These are phyloP conservation scores for Physcia stellaris DNA, from an alignment of 495 filamentous ascomycete genomes.

Conservation along the genomic window DNA sequence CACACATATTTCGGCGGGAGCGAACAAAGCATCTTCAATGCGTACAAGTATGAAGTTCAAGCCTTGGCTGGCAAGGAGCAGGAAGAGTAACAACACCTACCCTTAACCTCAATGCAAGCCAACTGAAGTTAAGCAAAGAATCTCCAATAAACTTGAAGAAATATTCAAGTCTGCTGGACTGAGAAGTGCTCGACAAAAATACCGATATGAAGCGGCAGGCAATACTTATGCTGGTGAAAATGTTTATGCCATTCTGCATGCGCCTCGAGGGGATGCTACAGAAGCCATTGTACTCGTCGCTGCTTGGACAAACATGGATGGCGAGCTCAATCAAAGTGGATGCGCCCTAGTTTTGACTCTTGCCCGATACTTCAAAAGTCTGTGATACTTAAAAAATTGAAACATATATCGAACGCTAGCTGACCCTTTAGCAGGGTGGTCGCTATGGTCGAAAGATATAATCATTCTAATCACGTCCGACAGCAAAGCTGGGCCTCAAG, in stretches of 20 bases:
- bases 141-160: slow-evolving; percentile 54
- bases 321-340: slow-evolving; percentile 70
- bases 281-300: slow-evolving; percentile 90
- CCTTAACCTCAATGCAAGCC: no score
- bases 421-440: slow-evolving; percentile 53
- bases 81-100: slow-evolving; percentile 33
- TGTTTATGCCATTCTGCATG: slow-evolving; percentile 87
- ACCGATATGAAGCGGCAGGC: slow-evolving; percentile 62
- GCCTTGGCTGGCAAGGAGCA: slow-evolving; percentile 40
- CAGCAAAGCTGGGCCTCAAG: slow-evolving; percentile 80
- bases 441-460: slow-evolving; percentile 96
- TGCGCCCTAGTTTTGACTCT: slow-evolving; percentile 74
- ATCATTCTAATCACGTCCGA: slow-evolving; percentile 83
- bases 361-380: slow-evolving; percentile 84
- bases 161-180: slow-evolving; percentile 67
- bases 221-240: slow-evolving; percentile 71
- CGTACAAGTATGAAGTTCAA: slow-evolving; percentile 75
- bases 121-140: no score
- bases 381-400: slow-evolving; percentile 10
- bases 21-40: slow-evolving; percentile 89
- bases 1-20: slow-evolving; percentile 95
- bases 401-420: slow-evolving; percentile 3
- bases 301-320: slow-evolving; percentile 74
- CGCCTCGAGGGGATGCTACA: slow-evolving; percentile 91
- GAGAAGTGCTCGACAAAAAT: slow-evolving; percentile 75